A percentile compares a stretch with the other conserved stretches of the same genome.
These are phyloP conservation scores for Botrytis deweyae DNA, from an alignment of 2,329 filamentous ascomycete species.

Conservation along the genomic window DNA sequence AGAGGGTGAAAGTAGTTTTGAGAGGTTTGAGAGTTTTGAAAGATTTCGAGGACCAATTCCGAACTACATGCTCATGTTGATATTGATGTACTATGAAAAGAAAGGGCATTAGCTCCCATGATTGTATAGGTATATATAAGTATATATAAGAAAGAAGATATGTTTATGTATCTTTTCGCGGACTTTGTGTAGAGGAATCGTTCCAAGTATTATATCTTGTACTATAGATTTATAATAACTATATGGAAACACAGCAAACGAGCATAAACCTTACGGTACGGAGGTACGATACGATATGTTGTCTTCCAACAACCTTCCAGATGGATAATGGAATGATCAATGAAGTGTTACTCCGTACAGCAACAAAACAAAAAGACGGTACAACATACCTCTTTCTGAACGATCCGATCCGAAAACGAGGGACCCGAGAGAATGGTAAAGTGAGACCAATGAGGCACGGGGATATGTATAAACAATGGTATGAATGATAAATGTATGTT, in stretches of 20 bases:
- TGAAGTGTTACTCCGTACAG: not conserved
- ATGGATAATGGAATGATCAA: not conserved
- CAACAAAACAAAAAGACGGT: not conserved
- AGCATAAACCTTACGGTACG: not conserved
- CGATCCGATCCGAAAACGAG: not conserved
- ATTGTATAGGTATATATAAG: not conserved
- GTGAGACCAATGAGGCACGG: not conserved
- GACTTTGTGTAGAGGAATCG: not conserved
- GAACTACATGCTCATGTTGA: conserved; percentile 5
- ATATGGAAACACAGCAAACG: not conserved
- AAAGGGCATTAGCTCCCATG: not conserved
- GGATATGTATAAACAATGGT: not conserved
- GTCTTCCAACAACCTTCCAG: not conserved
- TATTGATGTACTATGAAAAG: not conserved
- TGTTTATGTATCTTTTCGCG: not conserved
- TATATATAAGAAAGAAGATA: not conserved
- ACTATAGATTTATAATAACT: not conserved
- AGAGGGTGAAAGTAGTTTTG: not conserved
- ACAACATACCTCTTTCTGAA: conserved; percentile 6
- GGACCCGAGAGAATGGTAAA: not conserved
- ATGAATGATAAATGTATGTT: not conserved
- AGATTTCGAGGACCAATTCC: not conserved
- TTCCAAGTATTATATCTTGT: not conserved
- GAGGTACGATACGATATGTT: not conserved
- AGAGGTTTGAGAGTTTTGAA: not conserved